These are phyloP conservation scores for Austroboletus novae-zelandiae DNA, from an alignment of 1,284 basidiomycete genomes.

Conservation along the genomic window DNA sequence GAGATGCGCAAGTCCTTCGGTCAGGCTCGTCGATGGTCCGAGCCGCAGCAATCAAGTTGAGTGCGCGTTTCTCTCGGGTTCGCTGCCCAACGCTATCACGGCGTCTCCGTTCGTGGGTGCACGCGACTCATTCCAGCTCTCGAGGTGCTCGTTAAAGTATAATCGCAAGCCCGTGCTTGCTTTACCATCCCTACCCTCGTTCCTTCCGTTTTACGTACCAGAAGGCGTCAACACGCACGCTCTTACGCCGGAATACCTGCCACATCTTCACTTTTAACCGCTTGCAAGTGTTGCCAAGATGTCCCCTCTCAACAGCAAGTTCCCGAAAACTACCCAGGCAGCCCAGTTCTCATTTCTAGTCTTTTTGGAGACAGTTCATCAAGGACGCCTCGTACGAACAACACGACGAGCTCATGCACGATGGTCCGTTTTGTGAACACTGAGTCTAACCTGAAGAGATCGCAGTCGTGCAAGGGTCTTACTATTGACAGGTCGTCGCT, in stretches of 20 bases:
- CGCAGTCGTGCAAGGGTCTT: constrained; percentile 9
- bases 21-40: constrained; percentile 23
- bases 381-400: neutral
- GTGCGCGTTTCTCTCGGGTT: constrained; percentile 25
- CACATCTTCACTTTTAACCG: constrained; percentile 21
- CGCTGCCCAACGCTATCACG: constrained; percentile 17
- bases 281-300: constrained; percentile 6
- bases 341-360: neutral
- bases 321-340: neutral
- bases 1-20: constrained; percentile 22
- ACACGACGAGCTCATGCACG: neutral
- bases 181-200: constrained; percentile 20
- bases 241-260: constrained; percentile 4
- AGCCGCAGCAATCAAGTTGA: constrained; percentile 14
- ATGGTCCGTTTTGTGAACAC: constrained; percentile 1
- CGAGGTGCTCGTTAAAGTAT: constrained; percentile 12
- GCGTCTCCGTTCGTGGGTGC: constrained; percentile 23
- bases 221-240: no score
- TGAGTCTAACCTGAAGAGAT: constrained; percentile 8
- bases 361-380: neutral
- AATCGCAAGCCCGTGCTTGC: constrained; percentile 16
- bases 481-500: constrained; percentile 6
- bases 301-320: constrained; percentile 1
- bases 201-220: constrained; percentile 8
- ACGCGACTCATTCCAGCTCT: constrained; percentile 31